Evolutionary conservation across 78 protist genomes (phyloP).

Genomic region (Dictyostelium intermedium): DNA sequence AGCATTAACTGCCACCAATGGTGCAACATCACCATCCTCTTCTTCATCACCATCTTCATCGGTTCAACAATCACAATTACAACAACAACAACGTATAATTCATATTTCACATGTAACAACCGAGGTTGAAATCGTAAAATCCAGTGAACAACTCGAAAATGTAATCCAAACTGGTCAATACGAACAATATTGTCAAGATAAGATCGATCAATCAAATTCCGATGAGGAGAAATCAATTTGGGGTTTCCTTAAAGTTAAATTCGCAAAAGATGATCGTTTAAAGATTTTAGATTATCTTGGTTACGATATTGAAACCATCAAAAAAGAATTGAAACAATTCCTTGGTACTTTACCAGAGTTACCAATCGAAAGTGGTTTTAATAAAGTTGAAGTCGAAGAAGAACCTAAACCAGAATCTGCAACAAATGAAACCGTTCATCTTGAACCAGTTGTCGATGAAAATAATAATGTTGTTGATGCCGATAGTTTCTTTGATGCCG

Average conservation of each 20-base stretch:
- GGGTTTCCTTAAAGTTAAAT: slow-evolving; percentile 67
- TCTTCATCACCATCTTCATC: neutral
- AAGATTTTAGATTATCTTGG: slow-evolving; percentile 73
- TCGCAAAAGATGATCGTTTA: slow-evolving; percentile 39
- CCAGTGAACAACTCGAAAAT: slow-evolving; percentile 33
- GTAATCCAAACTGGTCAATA: slow-evolving; percentile 11
- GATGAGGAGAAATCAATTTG: slow-evolving; percentile 74
- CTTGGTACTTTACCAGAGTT: slow-evolving; percentile 51
- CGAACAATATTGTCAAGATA: slow-evolving; percentile 67
- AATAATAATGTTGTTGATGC: neutral
- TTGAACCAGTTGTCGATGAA: neutral
- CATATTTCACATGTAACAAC: slow-evolving; percentile 46
- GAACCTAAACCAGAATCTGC: neutral
- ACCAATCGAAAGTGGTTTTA: neutral
- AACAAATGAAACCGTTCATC: neutral
- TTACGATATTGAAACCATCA: slow-evolving; percentile 39
- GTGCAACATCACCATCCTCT: neutral
- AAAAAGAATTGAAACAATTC: slow-evolving; percentile 38
- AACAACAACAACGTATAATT: slow-evolving; percentile 10
- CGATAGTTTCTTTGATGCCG: neutral
- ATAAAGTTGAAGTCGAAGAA: neutral
- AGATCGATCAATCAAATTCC: neutral
- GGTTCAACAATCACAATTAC: neutral
- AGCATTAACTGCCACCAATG: neutral
- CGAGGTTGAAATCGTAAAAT: slow-evolving; percentile 23